Percentiles rank a stretch among this genome's conserved stretches.
Conservation (phyloP, 2,329 filamentous ascomycete species). For the Xenosphaeropsis pyriputrescens region DNA sequence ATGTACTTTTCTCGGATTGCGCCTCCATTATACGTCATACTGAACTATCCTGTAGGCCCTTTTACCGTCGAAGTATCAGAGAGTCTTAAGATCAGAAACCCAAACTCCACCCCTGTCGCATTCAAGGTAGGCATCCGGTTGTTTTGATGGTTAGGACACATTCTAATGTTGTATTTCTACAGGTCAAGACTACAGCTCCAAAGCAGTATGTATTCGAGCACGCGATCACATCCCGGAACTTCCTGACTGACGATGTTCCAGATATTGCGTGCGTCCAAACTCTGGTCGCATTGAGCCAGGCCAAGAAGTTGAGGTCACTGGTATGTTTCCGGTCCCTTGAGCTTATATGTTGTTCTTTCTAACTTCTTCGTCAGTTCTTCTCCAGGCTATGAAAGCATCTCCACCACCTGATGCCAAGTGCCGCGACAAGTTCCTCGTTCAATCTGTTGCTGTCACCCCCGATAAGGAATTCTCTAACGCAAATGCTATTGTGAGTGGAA, state of each 20-base stretch:
- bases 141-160: neutral
- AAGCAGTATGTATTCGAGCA: conserved; percentile 63
- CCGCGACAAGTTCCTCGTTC: conserved; percentile 94
- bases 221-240: conserved; percentile 8
- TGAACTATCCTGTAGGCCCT: conserved; percentile 33
- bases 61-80: conserved; percentile 53
- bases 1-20: conserved; percentile 24
- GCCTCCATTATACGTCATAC: conserved; percentile 5
- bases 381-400: conserved; percentile 97
- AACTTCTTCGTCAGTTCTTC: conserved; percentile 48
- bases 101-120: conserved; percentile 44
- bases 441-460: conserved; percentile 70
- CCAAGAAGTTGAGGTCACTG: conserved; percentile 81
- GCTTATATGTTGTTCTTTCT: neutral
- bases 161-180: conserved; percentile 2
- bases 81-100: conserved; percentile 49
- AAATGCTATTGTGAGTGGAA: conserved; percentile 55
- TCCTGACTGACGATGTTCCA: conserved; percentile 24
- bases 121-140: conserved; percentile 43
- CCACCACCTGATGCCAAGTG: conserved; percentile 77
- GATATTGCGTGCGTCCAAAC: conserved; percentile 96
- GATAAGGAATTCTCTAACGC: conserved; percentile 78
- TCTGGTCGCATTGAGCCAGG: conserved; percentile 90
- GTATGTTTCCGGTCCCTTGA: conserved; percentile 31
- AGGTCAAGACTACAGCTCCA: conserved; percentile 98